Evolutionary conservation across 2,329 filamentous ascomycete species (phyloP), one percentile per base, ranked within the genome.

Genomic region (Fusarium nygamai): DNA sequence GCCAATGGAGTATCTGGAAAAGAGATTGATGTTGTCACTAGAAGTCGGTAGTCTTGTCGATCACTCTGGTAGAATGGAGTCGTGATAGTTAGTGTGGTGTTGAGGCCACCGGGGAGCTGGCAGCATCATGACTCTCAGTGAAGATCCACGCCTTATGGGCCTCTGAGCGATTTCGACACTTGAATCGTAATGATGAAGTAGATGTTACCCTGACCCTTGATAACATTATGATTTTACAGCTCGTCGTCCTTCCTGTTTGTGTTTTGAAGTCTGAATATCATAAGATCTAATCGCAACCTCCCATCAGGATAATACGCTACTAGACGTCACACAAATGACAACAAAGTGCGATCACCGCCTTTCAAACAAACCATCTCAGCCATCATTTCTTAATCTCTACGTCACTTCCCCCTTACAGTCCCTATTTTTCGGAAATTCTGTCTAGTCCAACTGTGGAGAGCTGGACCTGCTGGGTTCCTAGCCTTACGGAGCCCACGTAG

Each of bases 11-110:
- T 27, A 57, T 54, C 41, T 24, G 3, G 4, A 36, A 24, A 48
- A 29, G 61, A 71, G 46, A 62, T 71, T 58, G 29, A 13, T 19
- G 20, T 6, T 39, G 33, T 41, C 27, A 31, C 29, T 61, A 19
- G n/a, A 56, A 56, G 33, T 41, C 19, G 33, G 27, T 70, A 57
- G 31, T 44, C 33, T 48, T 72, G 71, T 59, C 57, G 71, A 73
- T 73, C 71, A 24, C 34, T 67, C 48, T 73, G 51, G 50, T 47
- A 60, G 22, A 22, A 39, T 58, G 36, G 51, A 59, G 56, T 50
- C 50, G 57, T 44, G 46, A 64, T 33, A 29, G 17, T 33, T 71
- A 71, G 71, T 53, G 67, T 44, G 39, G 43, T 31, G 56, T 41
- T 53, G 46, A 31, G 20, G 19, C 59, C 31, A 54, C 38, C 19